These are phyloP conservation scores for Carallia pectinifolia DNA, from an alignment of 345 rosid genomes.

Conservation along the genomic window DNA sequence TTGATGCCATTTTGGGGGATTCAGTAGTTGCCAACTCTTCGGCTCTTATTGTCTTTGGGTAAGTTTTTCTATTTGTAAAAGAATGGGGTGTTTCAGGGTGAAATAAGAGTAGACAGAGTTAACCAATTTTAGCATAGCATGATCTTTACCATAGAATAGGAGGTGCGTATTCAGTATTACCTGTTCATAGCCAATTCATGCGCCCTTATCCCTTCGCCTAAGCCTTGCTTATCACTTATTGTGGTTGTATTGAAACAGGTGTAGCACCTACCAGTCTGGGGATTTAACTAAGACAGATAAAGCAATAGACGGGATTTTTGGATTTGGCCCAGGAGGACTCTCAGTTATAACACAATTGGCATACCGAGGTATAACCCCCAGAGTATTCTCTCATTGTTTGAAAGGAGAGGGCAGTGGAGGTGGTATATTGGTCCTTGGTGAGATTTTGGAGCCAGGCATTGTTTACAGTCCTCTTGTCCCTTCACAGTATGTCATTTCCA, in stretches of 20 bases:
- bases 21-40: constrained; percentile 75
- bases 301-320: constrained; percentile 38
- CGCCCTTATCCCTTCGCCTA: not conserved
- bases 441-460: constrained; percentile 38
- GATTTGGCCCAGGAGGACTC: constrained; percentile 37
- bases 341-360: constrained; percentile 33
- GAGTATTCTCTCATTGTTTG: constrained; percentile 35
- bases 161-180: no score
- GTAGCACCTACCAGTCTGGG: constrained; percentile 35
- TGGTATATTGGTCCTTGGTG: constrained; percentile 37
- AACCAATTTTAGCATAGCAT: no score
- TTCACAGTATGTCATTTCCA: constrained; percentile 28
- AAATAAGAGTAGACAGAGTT: not conserved
- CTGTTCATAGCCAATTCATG: not conserved
- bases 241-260: constrained; percentile 30
- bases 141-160: no score
- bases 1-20: constrained; percentile 67
- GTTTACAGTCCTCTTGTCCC: constrained; percentile 34
- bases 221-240: not conserved
- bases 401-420: constrained; percentile 36
- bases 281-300: constrained; percentile 30
- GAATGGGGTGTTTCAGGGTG: constrained; percentile 2
- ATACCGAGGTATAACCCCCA: constrained; percentile 27
- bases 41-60: constrained; percentile 82
- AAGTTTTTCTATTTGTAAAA: constrained; percentile 26